These are phyloP conservation scores for Linum lewisii DNA, from an alignment of 345 rosid genomes.

Conservation along the genomic window DNA sequence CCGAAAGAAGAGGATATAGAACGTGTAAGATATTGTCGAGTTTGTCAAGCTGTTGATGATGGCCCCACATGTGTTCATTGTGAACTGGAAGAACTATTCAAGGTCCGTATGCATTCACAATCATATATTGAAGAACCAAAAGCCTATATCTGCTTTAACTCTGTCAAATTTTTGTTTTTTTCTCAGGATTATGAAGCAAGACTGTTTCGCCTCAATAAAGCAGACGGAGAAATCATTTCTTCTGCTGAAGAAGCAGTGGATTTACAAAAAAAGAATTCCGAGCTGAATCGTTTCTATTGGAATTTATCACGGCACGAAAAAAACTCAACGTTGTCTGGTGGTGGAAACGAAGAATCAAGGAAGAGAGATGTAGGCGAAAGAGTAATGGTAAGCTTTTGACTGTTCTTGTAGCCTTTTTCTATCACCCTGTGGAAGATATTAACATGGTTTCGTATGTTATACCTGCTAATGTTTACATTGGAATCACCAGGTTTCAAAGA, in stretches of 20 bases:
- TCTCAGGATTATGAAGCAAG: slow-evolving; percentile 79
- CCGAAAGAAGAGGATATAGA: slow-evolving; percentile 1
- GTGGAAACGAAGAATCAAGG: slow-evolving; percentile 32
- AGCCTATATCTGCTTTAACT: slow-evolving; percentile 3
- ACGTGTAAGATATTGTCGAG: slow-evolving; percentile 30
- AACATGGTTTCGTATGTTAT: slow-evolving; percentile 4
- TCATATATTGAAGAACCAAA: background rate
- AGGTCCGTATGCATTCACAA: slow-evolving; percentile 36
- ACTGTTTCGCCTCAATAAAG: slow-evolving; percentile 68
- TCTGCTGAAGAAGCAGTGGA: slow-evolving; percentile 78
- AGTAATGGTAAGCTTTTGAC: slow-evolving; percentile 50
- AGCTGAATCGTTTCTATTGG: slow-evolving; percentile 69
- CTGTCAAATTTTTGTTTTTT: slow-evolving; percentile 1
- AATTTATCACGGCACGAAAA: slow-evolving; percentile 46
- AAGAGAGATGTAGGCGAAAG: slow-evolving; percentile 59
- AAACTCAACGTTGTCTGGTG: slow-evolving; percentile 27
- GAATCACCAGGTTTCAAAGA: slow-evolving; percentile 55
- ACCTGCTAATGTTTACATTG: slow-evolving; percentile 3
- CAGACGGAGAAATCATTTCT: slow-evolving; percentile 52
- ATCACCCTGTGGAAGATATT: too few species aligned
- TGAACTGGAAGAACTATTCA: slow-evolving; percentile 71
- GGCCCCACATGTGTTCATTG: slow-evolving; percentile 82
- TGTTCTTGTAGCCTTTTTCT: too few species aligned
- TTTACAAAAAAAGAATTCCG: slow-evolving; percentile 66
- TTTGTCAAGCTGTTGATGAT: slow-evolving; percentile 53